These are phyloP conservation scores for Populus tremula DNA, from an alignment of 345 rosid species.

Conservation along the genomic window DNA sequence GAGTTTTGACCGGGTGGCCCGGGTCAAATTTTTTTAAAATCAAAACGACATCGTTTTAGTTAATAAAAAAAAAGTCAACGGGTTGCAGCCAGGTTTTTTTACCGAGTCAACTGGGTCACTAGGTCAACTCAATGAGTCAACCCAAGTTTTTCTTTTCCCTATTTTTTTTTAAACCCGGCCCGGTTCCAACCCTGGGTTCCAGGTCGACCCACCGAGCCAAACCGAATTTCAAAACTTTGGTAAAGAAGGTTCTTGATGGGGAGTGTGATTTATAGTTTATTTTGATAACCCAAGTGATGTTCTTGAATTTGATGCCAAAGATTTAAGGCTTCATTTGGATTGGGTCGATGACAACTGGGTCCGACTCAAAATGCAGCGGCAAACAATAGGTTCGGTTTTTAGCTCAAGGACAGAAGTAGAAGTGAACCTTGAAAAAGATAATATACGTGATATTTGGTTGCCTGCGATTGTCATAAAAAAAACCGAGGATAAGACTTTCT, in stretches of 20 bases:
- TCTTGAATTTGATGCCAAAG: constrained; percentile 36
- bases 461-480: constrained; percentile 53
- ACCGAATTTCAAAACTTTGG: too few species aligned
- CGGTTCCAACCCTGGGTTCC: too few species aligned
- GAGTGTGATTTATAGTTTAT: constrained; percentile 31
- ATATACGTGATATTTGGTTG: constrained; percentile 31
- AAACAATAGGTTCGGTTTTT: constrained; percentile 31
- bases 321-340: constrained; percentile 45
- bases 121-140: too few species aligned
- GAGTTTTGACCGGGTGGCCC: too few species aligned
- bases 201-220: too few species aligned
- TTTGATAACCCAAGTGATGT: constrained; percentile 51
- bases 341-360: constrained; percentile 57
- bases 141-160: too few species aligned
- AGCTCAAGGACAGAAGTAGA: constrained; percentile 51
- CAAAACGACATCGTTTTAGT: too few species aligned
- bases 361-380: constrained; percentile 41
- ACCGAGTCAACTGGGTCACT: too few species aligned
- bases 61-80: too few species aligned
- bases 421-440: constrained; percentile 29
- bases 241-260: constrained; percentile 22
- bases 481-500: constrained; percentile 34
- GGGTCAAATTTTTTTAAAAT: too few species aligned
- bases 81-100: too few species aligned
- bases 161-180: too few species aligned